Base-by-base conservation (phyloP, 805 yeast genomes). In the Candida vartiovaarae region DNA sequence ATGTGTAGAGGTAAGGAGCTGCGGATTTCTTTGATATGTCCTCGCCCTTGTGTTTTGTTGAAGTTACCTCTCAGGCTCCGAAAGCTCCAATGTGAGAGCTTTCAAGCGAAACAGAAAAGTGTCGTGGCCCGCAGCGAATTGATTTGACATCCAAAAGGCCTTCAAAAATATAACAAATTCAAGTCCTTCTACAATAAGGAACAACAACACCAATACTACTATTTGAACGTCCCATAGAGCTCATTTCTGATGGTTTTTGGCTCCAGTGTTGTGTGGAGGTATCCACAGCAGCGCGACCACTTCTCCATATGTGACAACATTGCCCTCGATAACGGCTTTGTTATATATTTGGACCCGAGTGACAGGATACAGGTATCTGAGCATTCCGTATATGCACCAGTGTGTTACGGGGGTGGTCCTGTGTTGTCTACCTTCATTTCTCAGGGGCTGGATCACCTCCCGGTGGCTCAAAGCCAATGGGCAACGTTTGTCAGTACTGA, bases 381-480 rank as follows among this genome's bases (percentile, higher is more conserved):
- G 11, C 33, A 40, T 24, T 45, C 61, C 8, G 23, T 34, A 1
- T 71, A 67, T 36, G 31, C 35, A 26, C 65, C 71, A 29, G 50
- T 51, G 23, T 71, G 75, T 44, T 62, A 60, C 39, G 47, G 52
- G 10, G 49, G 48, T 0, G 52, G 49, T 2, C 74, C 74, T 0
- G 57, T 64, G 1, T 61, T 66, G 33, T 63, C 67, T 8, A 53
- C 70, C 1, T 64, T 63, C 39, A 60, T 54, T 25, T 34, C 53
- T 3, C 28, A 54, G 2, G 62, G 63, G 3, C 51, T 60, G 1
- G 31, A 46, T 0, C 47, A 66, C 2, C 61, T 77, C 5, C 83
- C 83, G 1, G 28, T 67, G 1, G 67, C 76, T 11, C 51, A 48
- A 4, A 44, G 53, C 3, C 72, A 78, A 26, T 84, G 90, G 90